phyloP scores from a whole-genome alignment of 148 eudicot genomes.

The Camellia japonica region DNA sequence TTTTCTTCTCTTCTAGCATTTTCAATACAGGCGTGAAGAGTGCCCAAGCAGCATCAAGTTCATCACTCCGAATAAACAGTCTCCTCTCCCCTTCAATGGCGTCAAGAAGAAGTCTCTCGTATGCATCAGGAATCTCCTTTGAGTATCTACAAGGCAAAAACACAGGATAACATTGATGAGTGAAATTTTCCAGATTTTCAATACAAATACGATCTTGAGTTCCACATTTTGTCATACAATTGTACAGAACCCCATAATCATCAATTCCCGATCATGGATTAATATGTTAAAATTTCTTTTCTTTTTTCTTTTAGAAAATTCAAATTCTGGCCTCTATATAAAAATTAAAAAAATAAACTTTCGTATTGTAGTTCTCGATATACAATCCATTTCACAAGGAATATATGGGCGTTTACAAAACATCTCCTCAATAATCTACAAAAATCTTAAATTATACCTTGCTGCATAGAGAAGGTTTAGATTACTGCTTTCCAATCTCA shows the following conservation, averaged over 20 bases:
- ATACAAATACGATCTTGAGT: no score
- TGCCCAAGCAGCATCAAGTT: slow-evolving; percentile 81
- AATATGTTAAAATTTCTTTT: no score
- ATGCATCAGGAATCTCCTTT: slow-evolving; percentile 84
- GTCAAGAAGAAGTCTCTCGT: slow-evolving; percentile 78
- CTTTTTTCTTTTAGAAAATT: no score
- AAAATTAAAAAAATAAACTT: no score
- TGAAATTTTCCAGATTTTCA: no score
- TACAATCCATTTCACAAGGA: background rate
- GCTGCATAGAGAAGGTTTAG: slow-evolving; percentile 76
- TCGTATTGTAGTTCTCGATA: no score
- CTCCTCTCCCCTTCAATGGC: slow-evolving; percentile 85
- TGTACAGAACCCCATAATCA: no score
- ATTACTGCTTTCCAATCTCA: slow-evolving; percentile 76
- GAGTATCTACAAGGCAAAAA: slow-evolving; percentile 46
- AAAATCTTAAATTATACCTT: slow-evolving; percentile 39
- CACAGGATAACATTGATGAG: background rate
- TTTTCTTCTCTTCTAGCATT: slow-evolving; percentile 64
- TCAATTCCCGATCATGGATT: no score
- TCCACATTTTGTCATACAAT: no score
- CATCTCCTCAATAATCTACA: background rate
- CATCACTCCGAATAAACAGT: slow-evolving; percentile 77
- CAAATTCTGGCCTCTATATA: no score
- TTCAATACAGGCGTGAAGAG: slow-evolving; percentile 70
- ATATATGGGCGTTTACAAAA: background rate